Evolutionary conservation across 306 rosid genomes (phyloP).

Genomic region (Inga oerstediana): DNA sequence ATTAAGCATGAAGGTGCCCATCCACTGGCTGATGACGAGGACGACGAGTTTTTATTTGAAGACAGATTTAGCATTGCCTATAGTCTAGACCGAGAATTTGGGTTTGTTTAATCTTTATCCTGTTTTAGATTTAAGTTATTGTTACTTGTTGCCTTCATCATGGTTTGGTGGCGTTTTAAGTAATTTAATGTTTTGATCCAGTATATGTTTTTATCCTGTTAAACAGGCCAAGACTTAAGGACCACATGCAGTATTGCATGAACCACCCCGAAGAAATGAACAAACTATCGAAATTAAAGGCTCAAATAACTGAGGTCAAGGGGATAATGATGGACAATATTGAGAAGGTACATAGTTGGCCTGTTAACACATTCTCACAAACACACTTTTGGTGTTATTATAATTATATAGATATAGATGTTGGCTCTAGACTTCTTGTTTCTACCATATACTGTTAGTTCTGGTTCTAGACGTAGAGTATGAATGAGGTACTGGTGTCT

Average conservation of each 20-base stretch:
- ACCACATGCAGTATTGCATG: slow-evolving; percentile 94
- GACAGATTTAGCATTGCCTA: slow-evolving; percentile 93
- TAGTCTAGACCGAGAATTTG: slow-evolving; percentile 94
- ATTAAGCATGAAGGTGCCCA: slow-evolving; percentile 57
- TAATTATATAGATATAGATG: background rate
- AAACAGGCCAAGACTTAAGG: slow-evolving; percentile 83
- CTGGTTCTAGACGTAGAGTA: background rate
- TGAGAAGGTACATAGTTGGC: slow-evolving; percentile 70
- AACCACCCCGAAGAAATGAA: slow-evolving; percentile 95
- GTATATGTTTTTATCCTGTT: slow-evolving; percentile 20
- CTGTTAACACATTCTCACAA: background rate
- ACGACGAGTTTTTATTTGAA: slow-evolving; percentile 75
- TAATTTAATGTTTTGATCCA: slow-evolving; percentile 14
- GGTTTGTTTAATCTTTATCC: slow-evolving; percentile 53
- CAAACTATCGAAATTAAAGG: slow-evolving; percentile 93
- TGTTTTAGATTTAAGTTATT: slow-evolving; percentile 7
- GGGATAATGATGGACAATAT: slow-evolving; percentile 96
- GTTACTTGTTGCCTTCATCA: background rate
- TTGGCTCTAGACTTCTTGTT: background rate
- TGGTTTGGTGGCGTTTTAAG: slow-evolving; percentile 16
- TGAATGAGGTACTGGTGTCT: background rate
- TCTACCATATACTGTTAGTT: slow-evolving; percentile 5
- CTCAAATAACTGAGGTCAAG: slow-evolving; percentile 96
- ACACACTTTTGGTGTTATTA: background rate
- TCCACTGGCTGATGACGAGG: slow-evolving; percentile 76